These are phyloP conservation scores for Plectosphaerella plurivora DNA, from an alignment of 2,329 filamentous ascomycete genomes.

Conservation along the genomic window DNA sequence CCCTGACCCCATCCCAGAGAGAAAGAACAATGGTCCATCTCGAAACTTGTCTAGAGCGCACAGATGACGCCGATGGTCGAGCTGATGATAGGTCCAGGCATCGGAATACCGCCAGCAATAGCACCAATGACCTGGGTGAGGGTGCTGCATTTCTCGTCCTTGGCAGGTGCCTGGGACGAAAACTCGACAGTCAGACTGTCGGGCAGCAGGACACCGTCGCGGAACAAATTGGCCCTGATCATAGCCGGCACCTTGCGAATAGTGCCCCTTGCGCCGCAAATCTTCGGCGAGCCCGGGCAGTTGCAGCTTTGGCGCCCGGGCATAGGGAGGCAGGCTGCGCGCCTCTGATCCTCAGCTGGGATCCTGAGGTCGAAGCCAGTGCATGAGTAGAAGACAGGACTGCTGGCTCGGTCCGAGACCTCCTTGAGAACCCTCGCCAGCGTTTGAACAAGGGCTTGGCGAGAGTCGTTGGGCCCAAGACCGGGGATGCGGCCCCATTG, in stretches of 20 bases:
- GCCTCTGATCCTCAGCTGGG: not conserved
- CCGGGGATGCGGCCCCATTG: conserved; percentile 9
- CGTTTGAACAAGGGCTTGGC: conserved; percentile 9
- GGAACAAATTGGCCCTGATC: conserved; percentile 9
- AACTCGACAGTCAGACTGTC: conserved; percentile 12
- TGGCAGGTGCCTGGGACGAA: not conserved
- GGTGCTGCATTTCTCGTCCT: conserved; percentile 4
- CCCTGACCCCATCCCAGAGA: too few relatives aligned
- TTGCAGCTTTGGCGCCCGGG: not conserved
- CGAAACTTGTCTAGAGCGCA: too few relatives aligned
- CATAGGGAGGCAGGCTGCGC: not conserved
- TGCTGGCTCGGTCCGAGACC: conserved; percentile 5
- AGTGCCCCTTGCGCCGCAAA: conserved; percentile 9
- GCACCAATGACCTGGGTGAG: conserved; percentile 5
- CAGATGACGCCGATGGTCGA: too few relatives aligned
- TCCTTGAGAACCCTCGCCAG: conserved; percentile 9
- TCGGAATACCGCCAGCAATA: too few relatives aligned
- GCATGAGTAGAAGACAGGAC: conserved; percentile 10
- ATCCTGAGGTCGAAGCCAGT: conserved; percentile 4
- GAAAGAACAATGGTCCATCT: too few relatives aligned
- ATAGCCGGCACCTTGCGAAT: conserved; percentile 10
- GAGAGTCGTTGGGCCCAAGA: conserved; percentile 9
- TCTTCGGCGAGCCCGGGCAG: too few relatives aligned
- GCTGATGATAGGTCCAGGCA: too few relatives aligned
- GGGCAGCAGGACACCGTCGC: conserved; percentile 9